These are phyloP conservation scores for Plasmodium blacklocki DNA, from an alignment of 169 alveolate species.

Conservation along the genomic window DNA sequence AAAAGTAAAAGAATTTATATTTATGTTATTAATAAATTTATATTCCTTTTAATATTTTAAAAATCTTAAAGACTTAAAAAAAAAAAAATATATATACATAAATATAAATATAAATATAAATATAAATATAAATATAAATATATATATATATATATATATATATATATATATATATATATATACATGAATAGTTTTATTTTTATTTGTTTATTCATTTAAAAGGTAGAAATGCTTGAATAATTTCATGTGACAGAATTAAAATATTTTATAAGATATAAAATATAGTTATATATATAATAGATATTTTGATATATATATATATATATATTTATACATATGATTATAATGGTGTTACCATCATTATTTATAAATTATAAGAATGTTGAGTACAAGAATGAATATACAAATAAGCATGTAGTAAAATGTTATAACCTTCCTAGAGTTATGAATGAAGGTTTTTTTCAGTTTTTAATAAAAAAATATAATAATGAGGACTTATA, in stretches of 20 bases:
- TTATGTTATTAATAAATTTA: too few relatives aligned
- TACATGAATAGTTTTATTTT: too few relatives aligned
- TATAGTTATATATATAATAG: too few relatives aligned
- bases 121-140: too few relatives aligned
- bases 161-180: too few relatives aligned
- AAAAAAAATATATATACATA: neutral
- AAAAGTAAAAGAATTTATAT: too few relatives aligned
- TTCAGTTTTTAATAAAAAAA: conserved; percentile 16
- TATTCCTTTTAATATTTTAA: neutral
- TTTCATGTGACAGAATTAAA: too few relatives aligned
- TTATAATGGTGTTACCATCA: conserved; percentile 33
- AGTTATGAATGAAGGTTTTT: conserved; percentile 30
- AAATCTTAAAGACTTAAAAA: neutral
- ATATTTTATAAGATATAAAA: too few relatives aligned
- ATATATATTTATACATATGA: neutral
- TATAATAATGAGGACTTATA: conserved; percentile 6
- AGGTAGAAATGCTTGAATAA: too few relatives aligned
- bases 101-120: neutral
- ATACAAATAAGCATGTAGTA: conserved; percentile 16
- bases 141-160: too few relatives aligned
- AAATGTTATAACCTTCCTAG: conserved; percentile 49
- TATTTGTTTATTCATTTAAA: too few relatives aligned
- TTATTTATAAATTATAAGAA: conserved; percentile 17
- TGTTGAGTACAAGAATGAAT: neutral
- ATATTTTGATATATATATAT: too few relatives aligned